Evolutionary conservation across 768 basidiomycete species (phyloP).

Genomic region (Cyclocybe aegerita): DNA sequence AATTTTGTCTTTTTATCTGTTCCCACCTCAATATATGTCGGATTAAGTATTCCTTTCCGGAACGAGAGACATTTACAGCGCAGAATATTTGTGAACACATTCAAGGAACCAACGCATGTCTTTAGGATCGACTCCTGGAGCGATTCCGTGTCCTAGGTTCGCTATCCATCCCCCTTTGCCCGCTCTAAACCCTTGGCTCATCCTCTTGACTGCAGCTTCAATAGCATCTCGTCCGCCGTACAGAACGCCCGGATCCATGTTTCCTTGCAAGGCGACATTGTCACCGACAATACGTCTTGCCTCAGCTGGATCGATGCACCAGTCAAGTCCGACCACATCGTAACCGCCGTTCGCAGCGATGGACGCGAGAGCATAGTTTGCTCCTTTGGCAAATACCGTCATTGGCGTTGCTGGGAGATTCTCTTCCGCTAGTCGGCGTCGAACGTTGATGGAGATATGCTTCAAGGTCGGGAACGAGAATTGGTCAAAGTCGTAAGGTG

Average conservation of each 20-base stretch:
- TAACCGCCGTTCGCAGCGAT: slow-evolving; percentile 70
- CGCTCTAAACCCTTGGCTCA: slow-evolving; percentile 73
- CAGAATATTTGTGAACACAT: slow-evolving; percentile 83
- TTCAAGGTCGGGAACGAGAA: slow-evolving; percentile 83
- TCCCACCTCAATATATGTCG: slow-evolving; percentile 1
- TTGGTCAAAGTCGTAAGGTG: slow-evolving; percentile 78
- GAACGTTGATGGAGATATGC: slow-evolving; percentile 73
- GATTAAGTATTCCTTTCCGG: neutral
- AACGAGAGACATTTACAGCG: slow-evolving; percentile 14
- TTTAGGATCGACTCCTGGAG: slow-evolving; percentile 92
- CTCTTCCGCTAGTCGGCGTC: slow-evolving; percentile 50
- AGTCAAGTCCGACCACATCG: slow-evolving; percentile 89
- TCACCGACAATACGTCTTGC: slow-evolving; percentile 63
- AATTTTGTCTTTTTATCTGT: slow-evolving; percentile 6
- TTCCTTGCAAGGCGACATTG: slow-evolving; percentile 82
- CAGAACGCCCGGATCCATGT: slow-evolving; percentile 86
- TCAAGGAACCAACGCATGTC: slow-evolving; percentile 90
- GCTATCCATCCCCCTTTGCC: slow-evolving; percentile 87
- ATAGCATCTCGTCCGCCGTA: slow-evolving; percentile 88
- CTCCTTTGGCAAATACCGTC: slow-evolving; percentile 95
- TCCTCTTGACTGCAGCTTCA: slow-evolving; percentile 79
- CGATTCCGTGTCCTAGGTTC: slow-evolving; percentile 96
- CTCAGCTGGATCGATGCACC: slow-evolving; percentile 79
- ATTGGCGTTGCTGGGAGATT: slow-evolving; percentile 67
- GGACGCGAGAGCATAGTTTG: slow-evolving; percentile 65